phyloP scores from a whole-genome alignment of 2,329 filamentous ascomycete species.

The Teratosphaeria viscida region DNA sequence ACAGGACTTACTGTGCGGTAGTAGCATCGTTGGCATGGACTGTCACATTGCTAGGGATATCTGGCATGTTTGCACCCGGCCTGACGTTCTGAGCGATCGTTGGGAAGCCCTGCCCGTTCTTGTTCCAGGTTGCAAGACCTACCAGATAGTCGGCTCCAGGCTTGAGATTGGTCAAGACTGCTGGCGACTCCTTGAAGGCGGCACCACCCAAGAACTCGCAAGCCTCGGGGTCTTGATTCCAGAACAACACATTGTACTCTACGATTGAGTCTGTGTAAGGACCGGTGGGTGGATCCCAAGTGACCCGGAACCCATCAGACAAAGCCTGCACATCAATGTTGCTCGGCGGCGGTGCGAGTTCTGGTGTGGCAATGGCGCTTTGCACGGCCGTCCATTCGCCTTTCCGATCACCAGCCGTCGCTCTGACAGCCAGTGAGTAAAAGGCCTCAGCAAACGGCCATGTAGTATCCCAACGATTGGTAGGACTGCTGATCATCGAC shows the following conservation, averaged over 20 bases:
- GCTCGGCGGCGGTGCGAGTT: neutral
- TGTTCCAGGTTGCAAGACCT: neutral
- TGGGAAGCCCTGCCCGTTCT: neutral
- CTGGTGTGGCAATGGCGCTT: neutral
- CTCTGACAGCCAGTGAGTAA: neutral
- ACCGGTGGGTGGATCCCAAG: neutral
- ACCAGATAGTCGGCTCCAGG: neutral
- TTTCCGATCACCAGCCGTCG: neutral
- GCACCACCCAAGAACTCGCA: neutral
- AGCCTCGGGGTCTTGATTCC: neutral
- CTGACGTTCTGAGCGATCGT: neutral
- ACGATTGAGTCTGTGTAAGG: neutral
- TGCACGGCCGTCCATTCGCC: neutral
- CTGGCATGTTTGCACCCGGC: neutral
- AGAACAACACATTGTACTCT: neutral
- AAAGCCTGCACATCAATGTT: neutral
- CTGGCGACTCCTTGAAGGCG: neutral
- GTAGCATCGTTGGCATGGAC: neutral
- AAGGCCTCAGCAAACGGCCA: neutral
- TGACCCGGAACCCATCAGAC: neutral
- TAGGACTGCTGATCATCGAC: neutral
- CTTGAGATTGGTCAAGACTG: neutral
- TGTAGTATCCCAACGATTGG: neutral
- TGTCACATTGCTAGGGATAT: neutral
- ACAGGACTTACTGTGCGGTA: neutral